Conservation (phyloP, 169 alveolate species). For the Plasmodium knowlesi region DNA sequence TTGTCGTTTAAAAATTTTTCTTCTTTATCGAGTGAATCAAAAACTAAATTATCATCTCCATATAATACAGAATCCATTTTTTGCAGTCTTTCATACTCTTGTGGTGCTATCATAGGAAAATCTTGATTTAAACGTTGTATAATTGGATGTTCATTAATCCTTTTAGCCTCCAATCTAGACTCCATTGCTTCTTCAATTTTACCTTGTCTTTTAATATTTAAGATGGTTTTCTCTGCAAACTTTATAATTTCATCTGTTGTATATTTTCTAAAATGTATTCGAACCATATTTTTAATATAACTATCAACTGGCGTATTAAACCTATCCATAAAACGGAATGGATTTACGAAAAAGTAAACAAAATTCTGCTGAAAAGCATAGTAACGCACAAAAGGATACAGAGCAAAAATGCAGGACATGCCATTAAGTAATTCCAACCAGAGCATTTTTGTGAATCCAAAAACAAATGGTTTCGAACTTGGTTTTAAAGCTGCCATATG, state of each 20-base stretch:
- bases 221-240: neutral
- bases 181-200: neutral
- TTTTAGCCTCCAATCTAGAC: conserved; percentile 5
- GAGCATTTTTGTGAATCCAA: neutral
- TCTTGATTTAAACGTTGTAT: neutral
- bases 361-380: conserved; percentile 17
- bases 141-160: neutral
- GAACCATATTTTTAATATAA: neutral
- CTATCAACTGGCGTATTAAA: conserved; percentile 3
- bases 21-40: neutral
- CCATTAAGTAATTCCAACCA: conserved; percentile 2
- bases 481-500: conserved; percentile 3
- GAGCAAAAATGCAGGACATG: neutral
- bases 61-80: neutral
- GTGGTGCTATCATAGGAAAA: conserved; percentile 29
- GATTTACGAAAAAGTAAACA: neutral
- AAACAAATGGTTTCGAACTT: neutral
- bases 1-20: neutral
- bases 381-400: neutral
- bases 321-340: conserved; percentile 12
- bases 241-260: conserved; percentile 7
- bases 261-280: conserved; percentile 5
- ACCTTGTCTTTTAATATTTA: conserved; percentile 9
- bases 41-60: neutral
- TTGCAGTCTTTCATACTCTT: neutral